phyloP scores from a whole-genome alignment of 768 basidiomycete species.

The Clavaria fumosa region DNA sequence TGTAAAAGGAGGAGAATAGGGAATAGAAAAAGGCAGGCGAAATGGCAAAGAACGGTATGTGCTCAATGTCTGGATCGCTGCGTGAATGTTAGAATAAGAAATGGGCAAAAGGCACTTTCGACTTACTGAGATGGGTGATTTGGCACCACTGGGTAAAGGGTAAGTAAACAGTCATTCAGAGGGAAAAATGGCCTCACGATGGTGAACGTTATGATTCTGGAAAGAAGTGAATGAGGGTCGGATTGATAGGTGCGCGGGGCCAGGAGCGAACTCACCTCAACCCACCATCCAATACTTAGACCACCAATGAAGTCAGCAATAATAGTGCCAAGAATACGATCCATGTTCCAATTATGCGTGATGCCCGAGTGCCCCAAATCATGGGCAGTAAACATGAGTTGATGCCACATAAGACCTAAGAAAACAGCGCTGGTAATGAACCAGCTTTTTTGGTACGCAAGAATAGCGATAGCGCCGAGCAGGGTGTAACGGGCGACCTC shows the following conservation, averaged over 20 bases:
- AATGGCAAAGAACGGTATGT: constrained; percentile 91
- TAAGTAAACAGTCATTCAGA: constrained; percentile 6
- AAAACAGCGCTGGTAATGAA: constrained; percentile 59
- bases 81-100: constrained; percentile 8
- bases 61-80: constrained; percentile 75
- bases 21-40: constrained; percentile 74
- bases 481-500: constrained; percentile 69
- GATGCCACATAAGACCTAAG: constrained; percentile 90
- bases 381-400: constrained; percentile 82
- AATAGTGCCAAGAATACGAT: constrained; percentile 64
- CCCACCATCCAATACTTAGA: constrained; percentile 96
- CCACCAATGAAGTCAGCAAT: constrained; percentile 85
- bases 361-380: constrained; percentile 94
- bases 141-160: constrained; percentile 57
- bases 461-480: constrained; percentile 41
- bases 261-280: constrained; percentile 53
- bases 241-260: constrained; percentile 1
- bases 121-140: constrained; percentile 91
- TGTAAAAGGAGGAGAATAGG: constrained; percentile 91
- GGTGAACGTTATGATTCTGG: constrained; percentile 96
- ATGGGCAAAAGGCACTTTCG: neutral
- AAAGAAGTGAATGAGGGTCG: constrained; percentile 7
- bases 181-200: constrained; percentile 44
- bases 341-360: constrained; percentile 71
- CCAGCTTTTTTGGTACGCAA: constrained; percentile 50